Percentiles rank a stretch among this genome's conserved stretches.
phyloP scores from a whole-genome alignment of 768 basidiomycete species.

The Amanita pseudoporphyria region DNA sequence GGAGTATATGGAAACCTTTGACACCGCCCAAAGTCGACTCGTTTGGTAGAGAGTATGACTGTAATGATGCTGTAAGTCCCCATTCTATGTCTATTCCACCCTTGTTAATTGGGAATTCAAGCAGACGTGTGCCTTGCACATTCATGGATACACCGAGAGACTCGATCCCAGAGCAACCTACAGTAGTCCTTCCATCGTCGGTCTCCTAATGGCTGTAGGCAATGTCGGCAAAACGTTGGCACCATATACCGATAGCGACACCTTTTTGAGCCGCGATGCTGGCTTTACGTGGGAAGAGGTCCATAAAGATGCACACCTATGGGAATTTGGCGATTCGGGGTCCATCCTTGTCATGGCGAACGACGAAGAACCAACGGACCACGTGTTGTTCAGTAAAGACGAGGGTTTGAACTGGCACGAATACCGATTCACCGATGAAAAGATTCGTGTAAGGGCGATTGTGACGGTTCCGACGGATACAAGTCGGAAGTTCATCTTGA shows the following conservation, averaged over 20 bases:
- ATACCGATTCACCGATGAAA: conserved; percentile 71
- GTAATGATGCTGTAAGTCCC: conserved; percentile 49
- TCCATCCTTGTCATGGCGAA: conserved; percentile 90
- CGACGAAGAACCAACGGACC: conserved; percentile 89
- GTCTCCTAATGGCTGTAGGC: conserved; percentile 92
- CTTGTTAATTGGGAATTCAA: neutral
- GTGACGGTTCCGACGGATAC: conserved; percentile 88
- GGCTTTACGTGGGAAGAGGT: conserved; percentile 99
- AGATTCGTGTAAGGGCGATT: conserved; percentile 65
- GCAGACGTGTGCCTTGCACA: conserved; percentile 77
- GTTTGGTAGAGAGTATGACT: conserved; percentile 60
- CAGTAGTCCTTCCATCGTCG: conserved; percentile 86
- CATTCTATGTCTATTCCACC: neutral
- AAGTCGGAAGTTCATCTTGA: conserved; percentile 81
- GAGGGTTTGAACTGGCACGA: conserved; percentile 86
- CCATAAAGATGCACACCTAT: conserved; percentile 95
- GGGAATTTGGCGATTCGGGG: conserved; percentile 98
- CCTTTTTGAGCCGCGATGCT: conserved; percentile 92
- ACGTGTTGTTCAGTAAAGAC: conserved; percentile 81
- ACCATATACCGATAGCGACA: conserved; percentile 81
- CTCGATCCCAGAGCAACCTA: conserved; percentile 86
- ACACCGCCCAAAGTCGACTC: conserved; percentile 71
- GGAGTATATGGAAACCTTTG: conserved; percentile 81
- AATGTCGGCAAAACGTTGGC: conserved; percentile 84
- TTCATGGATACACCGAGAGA: conserved; percentile 96